Evolutionary conservation across 179 eudicot genomes (phyloP), one percentile per base, ranked within the genome.

Genomic region (Patellifolia procumbens): DNA sequence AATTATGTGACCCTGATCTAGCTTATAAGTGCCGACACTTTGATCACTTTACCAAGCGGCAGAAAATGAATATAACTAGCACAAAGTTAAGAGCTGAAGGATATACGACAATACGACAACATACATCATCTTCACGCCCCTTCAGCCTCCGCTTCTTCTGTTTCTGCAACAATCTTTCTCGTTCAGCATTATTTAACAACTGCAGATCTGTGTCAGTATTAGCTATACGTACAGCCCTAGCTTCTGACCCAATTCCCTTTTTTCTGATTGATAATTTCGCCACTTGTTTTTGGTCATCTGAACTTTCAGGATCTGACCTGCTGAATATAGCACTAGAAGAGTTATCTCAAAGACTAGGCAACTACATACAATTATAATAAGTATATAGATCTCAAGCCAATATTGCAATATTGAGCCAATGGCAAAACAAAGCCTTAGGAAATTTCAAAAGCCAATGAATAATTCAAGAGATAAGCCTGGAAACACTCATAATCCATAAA

Each of bases 121-220:
- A 80, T 89, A 95, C 99, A 43, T 95, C 98, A 60, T 91, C 97
- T 89, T 91, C 99, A 48, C 91, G 95, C 62, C 98, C 99, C 78
- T 87, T 89, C 74, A 87, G 88, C 76, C 99, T 90, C n/a, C 96
- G 96, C 81, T 81, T 93, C 87, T 91, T 95, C 83, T 86, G 91
- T 82, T 90, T 93, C 76, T 84, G 86, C 81, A 93, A 74, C 83
- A 88, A 88, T 81, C 98, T 88, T 64, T 85, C 88, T 74, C 95
- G 80, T 80, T 93, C 98, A 49, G 86, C 81, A 74, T 81, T 84
- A 73, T 86, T 84, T 64, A 95, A 82, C 87, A 95, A 79, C 84
- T 90, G 90, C 61, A 93, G 80, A 84, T 95, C 97, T 51, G 80
- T 76, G 84, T 95, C 92, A 52, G 98, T 85, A 79, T 89, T 93